Evolutionary conservation across 257 asterid species (phyloP).

Genomic region (Nicotiana tabacum): DNA sequence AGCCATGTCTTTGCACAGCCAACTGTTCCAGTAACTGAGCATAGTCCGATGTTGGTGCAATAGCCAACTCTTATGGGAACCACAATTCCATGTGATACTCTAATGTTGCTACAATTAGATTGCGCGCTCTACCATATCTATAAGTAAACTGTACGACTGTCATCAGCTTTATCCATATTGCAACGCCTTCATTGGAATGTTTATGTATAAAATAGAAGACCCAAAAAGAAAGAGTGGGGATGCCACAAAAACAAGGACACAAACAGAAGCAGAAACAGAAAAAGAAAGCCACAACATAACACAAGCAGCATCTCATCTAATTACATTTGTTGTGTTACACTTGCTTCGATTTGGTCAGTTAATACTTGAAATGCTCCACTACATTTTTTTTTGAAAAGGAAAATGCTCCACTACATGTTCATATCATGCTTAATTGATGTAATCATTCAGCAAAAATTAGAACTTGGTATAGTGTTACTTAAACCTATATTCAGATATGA

Average conservation of each 20-base stretch:
- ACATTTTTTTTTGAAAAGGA: too few relatives aligned
- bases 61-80: not conserved
- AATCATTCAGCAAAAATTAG: not conserved
- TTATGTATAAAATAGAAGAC: not conserved
- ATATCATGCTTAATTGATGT: not conserved
- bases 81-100: not conserved
- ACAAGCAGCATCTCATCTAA: not conserved
- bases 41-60: not conserved
- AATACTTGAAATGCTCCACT: not conserved
- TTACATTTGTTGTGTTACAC: not conserved
- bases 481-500: not conserved
- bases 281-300: not conserved
- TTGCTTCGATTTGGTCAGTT: not conserved
- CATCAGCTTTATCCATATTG: constrained; percentile 1
- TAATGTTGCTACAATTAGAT: not conserved
- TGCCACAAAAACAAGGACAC: not conserved
- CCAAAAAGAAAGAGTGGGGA: not conserved
- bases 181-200: not conserved
- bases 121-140: not conserved
- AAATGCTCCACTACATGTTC: not conserved
- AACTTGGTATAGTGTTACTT: not conserved
- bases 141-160: not conserved
- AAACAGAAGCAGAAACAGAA: not conserved
- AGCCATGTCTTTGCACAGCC: not conserved
- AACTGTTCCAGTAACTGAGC: not conserved